Base-by-base conservation (phyloP, 2,329 filamentous ascomycete species). In the Hypocrella siamensis region DNA sequence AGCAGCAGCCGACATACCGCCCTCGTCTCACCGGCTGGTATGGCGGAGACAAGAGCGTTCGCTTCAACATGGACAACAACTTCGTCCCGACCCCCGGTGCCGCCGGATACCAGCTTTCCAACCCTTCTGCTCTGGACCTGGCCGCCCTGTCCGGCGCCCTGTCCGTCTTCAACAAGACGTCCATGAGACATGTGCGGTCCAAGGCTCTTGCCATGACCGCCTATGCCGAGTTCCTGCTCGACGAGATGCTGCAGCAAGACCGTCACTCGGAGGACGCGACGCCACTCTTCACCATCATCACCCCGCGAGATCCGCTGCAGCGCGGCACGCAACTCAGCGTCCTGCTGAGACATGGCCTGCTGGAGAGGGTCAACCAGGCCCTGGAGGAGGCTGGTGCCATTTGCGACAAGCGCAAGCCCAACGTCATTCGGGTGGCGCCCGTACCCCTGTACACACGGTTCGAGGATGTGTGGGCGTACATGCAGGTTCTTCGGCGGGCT, bases 401-500 rank as follows among this genome's bases (percentile, higher is more conserved):
- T 1, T 74, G 81, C 24, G 85, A 93, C 48, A 80, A 90, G 63
- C 64, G 85, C 36, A 82, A 81, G 51, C 85, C 86, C 2, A 76
- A 86, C 48, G 85, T 93, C 12, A 76, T 93, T 31, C 64, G 85
- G 2, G 74, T 92, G 2, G 83, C 85, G 2, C 85, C 86, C 2
- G 78, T 80, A 26, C 84, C 85, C 7, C 52, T 93, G 41, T 93
- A 93, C 55, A 88, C 88, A 46, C 73, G 69, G 0, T 92, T 81
- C 48, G 62, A 65, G 36, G 85, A 93, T 43, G 75, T 85, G 6
- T 64, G 55, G 54, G 54, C 42, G 29, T 65, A 63, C 34, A 60
- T 65, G 51, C 49, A 60, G 38, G 48, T 58, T 4, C 32, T 66
- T 30, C 44, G 51, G 24, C 41, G 40, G 2, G 51, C 54, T 6